Percentiles rank a stretch among this genome's conserved stretches.
phyloP scores from a whole-genome alignment of 176 grass and related monocot genomes.

The Oryza meridionalis region DNA sequence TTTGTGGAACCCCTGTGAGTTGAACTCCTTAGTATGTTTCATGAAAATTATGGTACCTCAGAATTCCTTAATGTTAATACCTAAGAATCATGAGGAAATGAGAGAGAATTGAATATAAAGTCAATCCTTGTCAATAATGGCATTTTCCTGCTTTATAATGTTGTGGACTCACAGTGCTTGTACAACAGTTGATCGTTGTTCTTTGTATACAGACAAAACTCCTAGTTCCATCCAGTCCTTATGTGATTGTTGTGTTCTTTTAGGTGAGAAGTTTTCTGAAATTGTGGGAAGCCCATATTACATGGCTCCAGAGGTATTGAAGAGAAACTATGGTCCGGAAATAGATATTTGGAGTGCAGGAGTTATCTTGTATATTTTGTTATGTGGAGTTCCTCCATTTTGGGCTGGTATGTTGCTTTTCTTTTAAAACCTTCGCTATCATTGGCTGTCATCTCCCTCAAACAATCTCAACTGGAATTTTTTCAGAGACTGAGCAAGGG shows the following conservation, averaged over 20 bases:
- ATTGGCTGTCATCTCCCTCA: constrained; percentile 25
- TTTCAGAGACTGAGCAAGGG: constrained; percentile 98
- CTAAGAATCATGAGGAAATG: background rate
- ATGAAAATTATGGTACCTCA: constrained; percentile 21
- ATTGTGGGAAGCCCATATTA: constrained; percentile 99
- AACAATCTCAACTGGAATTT: constrained; percentile 29
- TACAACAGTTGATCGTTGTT: background rate
- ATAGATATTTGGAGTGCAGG: constrained; percentile 99
- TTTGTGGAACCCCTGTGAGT: background rate
- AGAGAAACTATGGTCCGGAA: constrained; percentile 96
- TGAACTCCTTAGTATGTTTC: background rate
- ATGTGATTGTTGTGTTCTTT: constrained; percentile 31
- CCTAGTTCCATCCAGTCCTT: constrained; percentile 33
- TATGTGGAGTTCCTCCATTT: constrained; percentile 98
- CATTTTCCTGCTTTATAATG: background rate
- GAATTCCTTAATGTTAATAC: background rate
- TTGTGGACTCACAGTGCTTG: constrained; percentile 13
- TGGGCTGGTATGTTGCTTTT: constrained; percentile 76
- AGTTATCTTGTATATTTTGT: constrained; percentile 95
- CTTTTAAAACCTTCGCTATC: constrained; percentile 9
- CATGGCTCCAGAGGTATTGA: constrained; percentile 98
- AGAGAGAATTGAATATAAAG: background rate
- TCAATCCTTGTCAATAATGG: background rate
- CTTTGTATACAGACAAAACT: background rate
- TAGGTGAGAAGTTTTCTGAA: constrained; percentile 98